phyloP scores from a whole-genome alignment of 768 basidiomycete species.

The Obba rivulosa region DNA sequence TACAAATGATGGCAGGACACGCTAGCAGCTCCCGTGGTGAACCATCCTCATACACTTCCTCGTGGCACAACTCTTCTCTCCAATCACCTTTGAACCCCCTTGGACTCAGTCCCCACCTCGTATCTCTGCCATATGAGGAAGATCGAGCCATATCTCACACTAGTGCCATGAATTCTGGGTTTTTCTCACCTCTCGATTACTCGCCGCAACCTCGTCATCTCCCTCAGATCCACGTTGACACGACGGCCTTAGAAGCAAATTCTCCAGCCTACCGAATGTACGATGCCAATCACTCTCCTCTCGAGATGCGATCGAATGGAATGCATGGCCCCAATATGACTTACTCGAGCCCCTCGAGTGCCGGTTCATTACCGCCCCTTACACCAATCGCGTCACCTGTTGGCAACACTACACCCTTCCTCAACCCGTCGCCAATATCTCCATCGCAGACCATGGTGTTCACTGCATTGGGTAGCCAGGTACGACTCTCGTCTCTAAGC shows the following conservation, averaged over 20 bases:
- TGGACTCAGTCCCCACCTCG: no score
- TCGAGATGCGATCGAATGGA: background rate
- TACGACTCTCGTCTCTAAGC: background rate
- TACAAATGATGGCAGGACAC: no score
- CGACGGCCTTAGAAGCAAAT: background rate
- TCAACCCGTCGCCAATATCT: constrained; percentile 4
- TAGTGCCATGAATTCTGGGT: no score
- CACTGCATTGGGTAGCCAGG: background rate
- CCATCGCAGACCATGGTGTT: background rate
- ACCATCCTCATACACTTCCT: no score
- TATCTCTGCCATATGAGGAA: no score
- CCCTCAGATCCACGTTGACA: constrained; percentile 12
- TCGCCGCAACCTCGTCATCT: background rate
- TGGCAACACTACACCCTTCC: constrained; percentile 1
- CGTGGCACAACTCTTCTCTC: no score
- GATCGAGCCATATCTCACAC: no score
- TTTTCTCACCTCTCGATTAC: background rate
- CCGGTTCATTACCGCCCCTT: constrained; percentile 2
- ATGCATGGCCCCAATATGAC: background rate
- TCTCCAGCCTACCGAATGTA: background rate
- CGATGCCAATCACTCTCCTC: constrained; percentile 5
- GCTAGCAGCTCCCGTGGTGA: no score
- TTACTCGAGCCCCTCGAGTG: constrained; percentile 7
- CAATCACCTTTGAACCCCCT: no score
- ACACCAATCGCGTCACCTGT: constrained; percentile 3